These are phyloP conservation scores for Fusarium tricinctum DNA, from an alignment of 2,329 filamentous ascomycete species.

Conservation along the genomic window DNA sequence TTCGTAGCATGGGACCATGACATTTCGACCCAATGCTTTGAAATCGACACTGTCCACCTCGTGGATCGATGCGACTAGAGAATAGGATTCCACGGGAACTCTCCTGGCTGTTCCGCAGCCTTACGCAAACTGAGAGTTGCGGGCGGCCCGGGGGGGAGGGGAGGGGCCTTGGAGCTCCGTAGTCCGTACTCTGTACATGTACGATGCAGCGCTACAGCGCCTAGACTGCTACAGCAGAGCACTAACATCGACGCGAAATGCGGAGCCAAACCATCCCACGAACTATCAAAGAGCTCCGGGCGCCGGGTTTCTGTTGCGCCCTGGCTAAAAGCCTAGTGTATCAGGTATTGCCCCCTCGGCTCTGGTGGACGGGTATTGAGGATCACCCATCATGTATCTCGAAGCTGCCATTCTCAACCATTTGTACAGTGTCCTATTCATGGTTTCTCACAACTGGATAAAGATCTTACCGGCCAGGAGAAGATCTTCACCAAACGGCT, in stretches of 20 bases:
- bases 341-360: conserved; percentile 38
- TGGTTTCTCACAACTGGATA: conserved; percentile 3
- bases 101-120: conserved; percentile 9
- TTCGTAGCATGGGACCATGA: conserved; percentile 4
- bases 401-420: conserved; percentile 16
- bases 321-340: conserved; percentile 23
- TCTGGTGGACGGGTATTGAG: conserved; percentile 21
- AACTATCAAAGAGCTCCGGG: conserved; percentile 26
- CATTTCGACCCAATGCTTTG: no score
- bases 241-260: conserved; percentile 23
- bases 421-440: background rate
- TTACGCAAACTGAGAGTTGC: conserved; percentile 20
- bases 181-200: no score
- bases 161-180: background rate
- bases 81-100: conserved; percentile 3
- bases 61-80: background rate
- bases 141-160: conserved; percentile 2
- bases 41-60: conserved; percentile 32
- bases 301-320: conserved; percentile 19
- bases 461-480: conserved; percentile 17
- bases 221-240: conserved; percentile 7
- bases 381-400: conserved; percentile 7
- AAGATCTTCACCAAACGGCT: conserved; percentile 14
- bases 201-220: conserved; percentile 1
- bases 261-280: conserved; percentile 23